These are phyloP conservation scores for Vachellia pachyceras DNA, from an alignment of 306 rosid species.

Conservation along the genomic window DNA sequence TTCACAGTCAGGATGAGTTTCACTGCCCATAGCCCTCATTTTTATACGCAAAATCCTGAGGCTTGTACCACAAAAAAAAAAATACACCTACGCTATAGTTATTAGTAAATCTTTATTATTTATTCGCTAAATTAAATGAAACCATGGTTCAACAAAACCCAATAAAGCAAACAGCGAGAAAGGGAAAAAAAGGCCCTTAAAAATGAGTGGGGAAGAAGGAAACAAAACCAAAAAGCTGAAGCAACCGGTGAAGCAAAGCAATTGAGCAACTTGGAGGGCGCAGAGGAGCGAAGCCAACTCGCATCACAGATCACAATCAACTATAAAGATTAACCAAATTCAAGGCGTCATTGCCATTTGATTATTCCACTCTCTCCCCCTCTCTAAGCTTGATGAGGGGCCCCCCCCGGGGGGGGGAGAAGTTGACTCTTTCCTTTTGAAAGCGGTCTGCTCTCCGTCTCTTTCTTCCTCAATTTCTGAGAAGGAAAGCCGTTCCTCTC, in stretches of 20 bases:
- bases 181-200: neutral
- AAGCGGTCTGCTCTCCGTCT: neutral
- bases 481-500: slow-evolving; percentile 25
- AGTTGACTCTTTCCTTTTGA: neutral
- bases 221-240: neutral
- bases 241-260: neutral
- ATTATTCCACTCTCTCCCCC: neutral
- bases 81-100: neutral
- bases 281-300: neutral
- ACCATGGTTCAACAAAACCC: neutral
- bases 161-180: neutral
- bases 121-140: neutral
- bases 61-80: too few relatives aligned
- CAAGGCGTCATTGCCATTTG: neutral
- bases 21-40: neutral
- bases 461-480: slow-evolving; percentile 2
- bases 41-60: neutral
- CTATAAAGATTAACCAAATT: neutral
- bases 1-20: neutral
- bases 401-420: neutral
- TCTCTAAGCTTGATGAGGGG: neutral
- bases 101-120: neutral
- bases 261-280: neutral
- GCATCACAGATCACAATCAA: neutral
- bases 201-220: too few relatives aligned